phyloP scores from a whole-genome alignment of 352 stramenopile genomes.

The Phytopythium chamaehyphon region DNA sequence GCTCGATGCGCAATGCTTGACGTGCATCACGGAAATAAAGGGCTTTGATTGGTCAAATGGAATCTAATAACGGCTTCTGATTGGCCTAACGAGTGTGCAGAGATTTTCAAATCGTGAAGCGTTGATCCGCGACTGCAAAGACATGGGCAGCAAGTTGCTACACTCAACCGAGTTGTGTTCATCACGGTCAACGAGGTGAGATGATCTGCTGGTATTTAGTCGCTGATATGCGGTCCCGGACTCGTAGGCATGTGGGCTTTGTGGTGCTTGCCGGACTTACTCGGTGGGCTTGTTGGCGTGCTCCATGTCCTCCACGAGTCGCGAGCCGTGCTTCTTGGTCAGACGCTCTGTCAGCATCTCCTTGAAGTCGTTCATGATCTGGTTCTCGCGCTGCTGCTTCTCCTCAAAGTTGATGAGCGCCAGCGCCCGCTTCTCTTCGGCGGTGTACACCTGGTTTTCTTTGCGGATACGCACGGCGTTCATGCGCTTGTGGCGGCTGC shows the following conservation, averaged over 20 bases:
- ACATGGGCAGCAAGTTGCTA: no score
- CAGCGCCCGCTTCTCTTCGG: slow-evolving; percentile 97
- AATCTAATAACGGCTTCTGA: background rate
- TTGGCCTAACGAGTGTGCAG: no score
- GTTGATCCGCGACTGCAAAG: background rate
- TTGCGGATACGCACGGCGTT: slow-evolving; percentile 99
- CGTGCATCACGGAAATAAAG: background rate
- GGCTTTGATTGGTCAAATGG: background rate
- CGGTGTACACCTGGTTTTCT: slow-evolving; percentile 99
- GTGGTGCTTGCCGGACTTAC: background rate
- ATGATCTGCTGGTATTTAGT: no score
- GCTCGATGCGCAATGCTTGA: background rate
- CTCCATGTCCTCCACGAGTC: slow-evolving; percentile 85
- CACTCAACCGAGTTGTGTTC: no score
- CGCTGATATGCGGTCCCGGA: no score
- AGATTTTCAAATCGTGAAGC: slow-evolving; percentile 13
- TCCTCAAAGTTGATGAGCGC: slow-evolving; percentile 99
- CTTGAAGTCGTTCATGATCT: slow-evolving; percentile 97
- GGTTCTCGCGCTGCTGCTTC: slow-evolving; percentile 97
- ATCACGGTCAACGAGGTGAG: no score
- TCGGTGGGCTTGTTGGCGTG: slow-evolving; percentile 36
- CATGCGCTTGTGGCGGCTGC: slow-evolving; percentile 97
- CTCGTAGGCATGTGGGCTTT: no score
- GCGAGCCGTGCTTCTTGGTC: slow-evolving; percentile 86
- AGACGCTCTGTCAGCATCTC: slow-evolving; percentile 88